Conservation (phyloP, 768 basidiomycete genomes). For the Trametes cubensis region DNA sequence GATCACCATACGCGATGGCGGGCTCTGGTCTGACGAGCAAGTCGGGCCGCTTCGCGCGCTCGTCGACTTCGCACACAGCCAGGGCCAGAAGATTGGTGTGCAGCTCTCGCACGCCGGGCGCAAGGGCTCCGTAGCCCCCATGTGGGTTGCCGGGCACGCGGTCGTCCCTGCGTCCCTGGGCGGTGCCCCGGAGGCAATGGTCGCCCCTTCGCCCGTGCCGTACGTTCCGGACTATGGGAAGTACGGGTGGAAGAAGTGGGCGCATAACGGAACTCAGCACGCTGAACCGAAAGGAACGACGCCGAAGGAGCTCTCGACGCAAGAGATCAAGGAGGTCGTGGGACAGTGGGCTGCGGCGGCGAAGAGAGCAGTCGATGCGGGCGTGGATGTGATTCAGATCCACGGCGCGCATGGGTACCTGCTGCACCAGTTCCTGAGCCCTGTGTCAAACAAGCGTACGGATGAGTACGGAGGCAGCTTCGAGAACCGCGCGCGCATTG, state of each 20-base stretch:
- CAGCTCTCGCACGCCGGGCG: conserved; percentile 78
- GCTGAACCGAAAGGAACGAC: not conserved
- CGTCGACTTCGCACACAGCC: conserved; percentile 69
- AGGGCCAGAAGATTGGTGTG: conserved; percentile 67
- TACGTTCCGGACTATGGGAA: conserved; percentile 35
- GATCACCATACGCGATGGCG: conserved; percentile 59
- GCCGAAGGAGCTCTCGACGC: conserved; percentile 30
- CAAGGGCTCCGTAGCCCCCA: conserved; percentile 62
- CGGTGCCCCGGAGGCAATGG: conserved; percentile 39
- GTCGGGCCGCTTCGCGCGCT: conserved; percentile 48
- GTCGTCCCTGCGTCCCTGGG: conserved; percentile 40
- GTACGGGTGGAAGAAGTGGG: not conserved
- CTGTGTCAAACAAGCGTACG: conserved; percentile 41
- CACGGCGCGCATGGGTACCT: conserved; percentile 31
- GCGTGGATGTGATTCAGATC: conserved; percentile 37
- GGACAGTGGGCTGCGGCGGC: conserved; percentile 39
- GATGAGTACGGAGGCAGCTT: conserved; percentile 53
- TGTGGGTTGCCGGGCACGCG: conserved; percentile 57
- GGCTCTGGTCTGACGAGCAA: conserved; percentile 66
- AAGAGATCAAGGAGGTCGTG: conserved; percentile 32
- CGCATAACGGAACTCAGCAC: not conserved
- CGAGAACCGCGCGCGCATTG: conserved; percentile 56
- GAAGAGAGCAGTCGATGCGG: conserved; percentile 54
- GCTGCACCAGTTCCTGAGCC: conserved; percentile 41
- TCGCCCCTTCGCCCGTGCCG: conserved; percentile 55